These are phyloP conservation scores for Pseudonectria foliicola DNA, from an alignment of 2,329 filamentous ascomycete genomes.

Conservation along the genomic window DNA sequence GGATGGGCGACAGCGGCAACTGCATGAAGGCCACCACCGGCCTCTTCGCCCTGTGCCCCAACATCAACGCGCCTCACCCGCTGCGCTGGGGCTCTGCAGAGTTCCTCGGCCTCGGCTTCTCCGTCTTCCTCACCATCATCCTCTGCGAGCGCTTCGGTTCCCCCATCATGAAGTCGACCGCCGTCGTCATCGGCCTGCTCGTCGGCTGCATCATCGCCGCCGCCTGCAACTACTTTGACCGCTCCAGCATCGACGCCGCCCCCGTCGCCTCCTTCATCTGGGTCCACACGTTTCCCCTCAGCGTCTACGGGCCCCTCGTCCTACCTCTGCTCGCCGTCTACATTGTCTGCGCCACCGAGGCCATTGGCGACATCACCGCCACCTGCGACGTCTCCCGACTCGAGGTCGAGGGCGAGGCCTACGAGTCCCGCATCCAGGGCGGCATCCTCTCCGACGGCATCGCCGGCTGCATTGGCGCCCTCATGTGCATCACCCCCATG, in stretches of 20 bases:
- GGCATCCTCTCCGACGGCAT: slow-evolving; percentile 72
- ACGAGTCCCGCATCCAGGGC: slow-evolving; percentile 72
- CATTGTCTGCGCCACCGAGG: slow-evolving; percentile 70
- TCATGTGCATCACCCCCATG: slow-evolving; percentile 76
- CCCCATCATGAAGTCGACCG: slow-evolving; percentile 76
- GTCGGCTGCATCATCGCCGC: slow-evolving; percentile 72
- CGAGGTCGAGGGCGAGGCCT: slow-evolving; percentile 63
- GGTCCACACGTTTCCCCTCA: slow-evolving; percentile 69
- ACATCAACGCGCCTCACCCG: slow-evolving; percentile 60
- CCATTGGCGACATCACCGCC: slow-evolving; percentile 73
- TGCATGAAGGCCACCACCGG: slow-evolving; percentile 45
- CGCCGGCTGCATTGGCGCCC: slow-evolving; percentile 65
- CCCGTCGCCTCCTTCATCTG: slow-evolving; percentile 70
- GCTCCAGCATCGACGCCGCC: slow-evolving; percentile 62
- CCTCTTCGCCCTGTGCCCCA: slow-evolving; percentile 59
- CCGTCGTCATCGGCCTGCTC: slow-evolving; percentile 67
- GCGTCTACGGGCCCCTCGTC: slow-evolving; percentile 65
- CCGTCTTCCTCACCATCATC: slow-evolving; percentile 73
- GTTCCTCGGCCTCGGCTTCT: slow-evolving; percentile 72
- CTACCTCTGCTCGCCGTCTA: slow-evolving; percentile 63
- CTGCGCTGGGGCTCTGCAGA: slow-evolving; percentile 74
- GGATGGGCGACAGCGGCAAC: slow-evolving; percentile 66
- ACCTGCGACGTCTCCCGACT: slow-evolving; percentile 74
- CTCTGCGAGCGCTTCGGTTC: slow-evolving; percentile 74
- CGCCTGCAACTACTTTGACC: slow-evolving; percentile 71